These are phyloP conservation scores for Cordyceps farinosa DNA, from an alignment of 2,329 filamentous ascomycete genomes.

Conservation along the genomic window DNA sequence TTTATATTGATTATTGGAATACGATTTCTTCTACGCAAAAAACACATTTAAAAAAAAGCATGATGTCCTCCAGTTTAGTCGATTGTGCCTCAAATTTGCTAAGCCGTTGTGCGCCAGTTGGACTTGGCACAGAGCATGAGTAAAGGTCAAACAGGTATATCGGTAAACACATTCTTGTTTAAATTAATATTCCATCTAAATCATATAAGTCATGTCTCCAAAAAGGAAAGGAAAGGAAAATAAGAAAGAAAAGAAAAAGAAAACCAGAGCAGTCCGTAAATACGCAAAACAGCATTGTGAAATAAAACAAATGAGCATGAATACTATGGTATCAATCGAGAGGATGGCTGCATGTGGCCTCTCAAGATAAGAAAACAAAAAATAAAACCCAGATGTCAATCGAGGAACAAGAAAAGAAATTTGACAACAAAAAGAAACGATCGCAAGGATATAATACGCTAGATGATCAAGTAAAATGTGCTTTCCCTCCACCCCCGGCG, in stretches of 20 bases:
- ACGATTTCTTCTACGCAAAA: neutral
- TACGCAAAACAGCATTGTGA: neutral
- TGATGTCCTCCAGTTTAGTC: too few species aligned
- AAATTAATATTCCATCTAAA: neutral
- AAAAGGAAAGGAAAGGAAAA: neutral
- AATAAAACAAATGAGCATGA: neutral
- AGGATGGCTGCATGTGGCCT: neutral
- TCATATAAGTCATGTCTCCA: neutral
- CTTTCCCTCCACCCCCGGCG: neutral
- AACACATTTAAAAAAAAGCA: too few species aligned
- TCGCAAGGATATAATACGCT: conserved; percentile 7
- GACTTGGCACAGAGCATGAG: too few species aligned
- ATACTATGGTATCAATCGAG: conserved; percentile 10
- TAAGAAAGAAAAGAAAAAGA: neutral
- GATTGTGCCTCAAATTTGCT: too few species aligned
- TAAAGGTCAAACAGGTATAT: neutral
- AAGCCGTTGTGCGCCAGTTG: too few species aligned
- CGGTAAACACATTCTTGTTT: neutral
- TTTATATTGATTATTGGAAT: neutral
- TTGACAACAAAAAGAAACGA: neutral
- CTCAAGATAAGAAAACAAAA: neutral
- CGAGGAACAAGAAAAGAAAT: neutral
- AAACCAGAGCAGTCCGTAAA: neutral
- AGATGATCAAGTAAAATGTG: conserved; percentile 3
- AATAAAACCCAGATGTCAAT: neutral